Base-by-base conservation (phyloP, 2,329 filamentous ascomycete genomes). In the Pestalotiopsis fici region DNA sequence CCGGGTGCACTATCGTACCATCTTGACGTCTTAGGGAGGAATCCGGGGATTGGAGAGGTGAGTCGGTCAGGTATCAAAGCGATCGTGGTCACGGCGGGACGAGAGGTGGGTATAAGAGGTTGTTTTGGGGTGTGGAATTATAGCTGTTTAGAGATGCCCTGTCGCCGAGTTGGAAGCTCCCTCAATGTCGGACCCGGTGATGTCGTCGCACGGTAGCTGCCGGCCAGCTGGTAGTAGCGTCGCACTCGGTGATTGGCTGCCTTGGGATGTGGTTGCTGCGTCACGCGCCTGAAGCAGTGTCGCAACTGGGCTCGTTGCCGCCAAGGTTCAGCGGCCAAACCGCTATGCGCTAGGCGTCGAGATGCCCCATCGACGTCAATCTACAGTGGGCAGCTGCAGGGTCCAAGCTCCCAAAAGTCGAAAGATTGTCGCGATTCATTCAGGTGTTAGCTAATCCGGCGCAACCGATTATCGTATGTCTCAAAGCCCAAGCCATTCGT, bases 161-260 rank as follows among this genome's bases (percentile, higher is more conserved):
- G 43, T 60, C 25, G n/a, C 27, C n/a, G 31, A 60, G 27, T 60
- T 63, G 60, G 60, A 50, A 63, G 60, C 60, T 63, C 60, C 37
- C 59, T 15, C 60, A 27, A 15, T 47, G 60, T 23, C 12, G 13
- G 12, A 27, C n/a, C 13, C 23, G 21, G 60, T 63, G 60, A 63
- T 63, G 60, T 63, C 60, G 60, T 63, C 27, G 60, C 35, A 21
- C 23, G n/a, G n/a, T 43, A 50, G 60, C 60, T 47, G 60, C 37
- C 35, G 15, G 60, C 60, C 35, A 31, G 60, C 35, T 25, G 31
- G 57, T 31, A n/a, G 27, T 21, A 31, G 31, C 25, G 25, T 7
- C 18, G 23, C 31, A 21, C 9, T 7, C 15, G 3, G 21, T 31
- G 28, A 31, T 31, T 60, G 57, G 25, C 57, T 35, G 57, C 15